phyloP scores from a whole-genome alignment of 2,329 filamentous ascomycete species.

The Ophiocordyceps sinensis region DNA sequence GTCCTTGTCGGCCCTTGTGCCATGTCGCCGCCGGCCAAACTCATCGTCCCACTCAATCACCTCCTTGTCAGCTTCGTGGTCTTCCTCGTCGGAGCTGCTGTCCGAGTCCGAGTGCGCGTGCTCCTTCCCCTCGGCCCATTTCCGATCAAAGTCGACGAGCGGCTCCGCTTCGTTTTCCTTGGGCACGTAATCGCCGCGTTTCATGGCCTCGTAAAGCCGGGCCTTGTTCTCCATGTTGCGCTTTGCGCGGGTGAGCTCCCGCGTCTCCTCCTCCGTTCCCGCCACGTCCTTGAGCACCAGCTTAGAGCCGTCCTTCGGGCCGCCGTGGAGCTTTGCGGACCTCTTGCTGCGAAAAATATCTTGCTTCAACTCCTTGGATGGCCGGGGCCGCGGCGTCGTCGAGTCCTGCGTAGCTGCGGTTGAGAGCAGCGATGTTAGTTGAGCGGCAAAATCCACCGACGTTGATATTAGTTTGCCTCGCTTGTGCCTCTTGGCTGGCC shows the following conservation, averaged over 20 bases:
- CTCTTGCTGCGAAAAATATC: constrained; percentile 28
- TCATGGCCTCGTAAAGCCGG: constrained; percentile 75
- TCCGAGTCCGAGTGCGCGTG: constrained; percentile 23
- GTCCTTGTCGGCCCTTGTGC: constrained; percentile 54
- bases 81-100: constrained; percentile 20
- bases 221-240: constrained; percentile 85
- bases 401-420: constrained; percentile 27
- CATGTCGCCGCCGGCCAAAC: constrained; percentile 68
- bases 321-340: constrained; percentile 7
- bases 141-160: constrained; percentile 87
- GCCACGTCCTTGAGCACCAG: constrained; percentile 36
- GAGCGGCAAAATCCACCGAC: constrained; percentile 74
- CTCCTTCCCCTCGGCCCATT: constrained; percentile 59
- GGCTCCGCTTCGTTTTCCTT: constrained; percentile 49
- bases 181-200: constrained; percentile 69
- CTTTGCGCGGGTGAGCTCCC: constrained; percentile 55
- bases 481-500: constrained; percentile 52
- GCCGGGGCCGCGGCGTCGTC: constrained; percentile 27
- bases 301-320: constrained; percentile 31
- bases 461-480: constrained; percentile 58
- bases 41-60: constrained; percentile 84
- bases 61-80: constrained; percentile 36
- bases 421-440: constrained; percentile 69
- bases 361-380: constrained; percentile 27
- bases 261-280: constrained; percentile 48